Conservation (phyloP, 1,284 basidiomycete species). For the Kwoniella shivajii region DNA sequence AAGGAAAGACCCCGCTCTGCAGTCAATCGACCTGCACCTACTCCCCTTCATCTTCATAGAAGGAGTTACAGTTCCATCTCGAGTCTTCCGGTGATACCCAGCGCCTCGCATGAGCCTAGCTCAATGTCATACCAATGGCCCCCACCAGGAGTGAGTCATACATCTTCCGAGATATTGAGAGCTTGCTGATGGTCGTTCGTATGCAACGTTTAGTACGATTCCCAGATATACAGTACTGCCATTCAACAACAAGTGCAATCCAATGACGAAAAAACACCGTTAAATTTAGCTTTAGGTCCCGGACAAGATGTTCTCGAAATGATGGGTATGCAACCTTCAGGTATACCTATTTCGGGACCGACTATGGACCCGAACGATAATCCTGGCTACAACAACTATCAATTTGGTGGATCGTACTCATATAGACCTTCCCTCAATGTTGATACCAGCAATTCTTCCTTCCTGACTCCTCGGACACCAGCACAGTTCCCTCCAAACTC, state of each 20-base stretch:
- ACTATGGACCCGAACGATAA: neutral
- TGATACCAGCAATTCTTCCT: conserved; percentile 24
- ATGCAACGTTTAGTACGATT: conserved; percentile 4
- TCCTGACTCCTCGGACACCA: conserved; percentile 3
- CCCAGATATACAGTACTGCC: conserved; percentile 4
- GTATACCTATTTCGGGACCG: neutral
- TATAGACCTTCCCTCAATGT: conserved; percentile 30
- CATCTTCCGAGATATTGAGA: neutral
- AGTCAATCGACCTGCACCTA: conserved; percentile 6
- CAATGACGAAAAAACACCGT: conserved; percentile 10
- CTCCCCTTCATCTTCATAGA: neutral
- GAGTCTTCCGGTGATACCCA: conserved; percentile 22
- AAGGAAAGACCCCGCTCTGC: conserved; percentile 10
- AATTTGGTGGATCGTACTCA: conserved; percentile 8
- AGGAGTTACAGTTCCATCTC: conserved; percentile 15
- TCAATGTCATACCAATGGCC: conserved; percentile 25
- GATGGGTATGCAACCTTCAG: conserved; percentile 12
- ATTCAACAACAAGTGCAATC: neutral
- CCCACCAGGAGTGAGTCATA: conserved; percentile 14
- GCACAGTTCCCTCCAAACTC: conserved; percentile 23
- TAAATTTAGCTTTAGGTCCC: conserved; percentile 1
- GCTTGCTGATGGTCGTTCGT: neutral
- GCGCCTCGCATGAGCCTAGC: conserved; percentile 15
- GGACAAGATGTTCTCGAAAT: conserved; percentile 17
- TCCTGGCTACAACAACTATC: neutral